Evolutionary conservation across 108 stramenopile genomes (phyloP).

Genomic region (Cylindrotheca fusiformis): DNA sequence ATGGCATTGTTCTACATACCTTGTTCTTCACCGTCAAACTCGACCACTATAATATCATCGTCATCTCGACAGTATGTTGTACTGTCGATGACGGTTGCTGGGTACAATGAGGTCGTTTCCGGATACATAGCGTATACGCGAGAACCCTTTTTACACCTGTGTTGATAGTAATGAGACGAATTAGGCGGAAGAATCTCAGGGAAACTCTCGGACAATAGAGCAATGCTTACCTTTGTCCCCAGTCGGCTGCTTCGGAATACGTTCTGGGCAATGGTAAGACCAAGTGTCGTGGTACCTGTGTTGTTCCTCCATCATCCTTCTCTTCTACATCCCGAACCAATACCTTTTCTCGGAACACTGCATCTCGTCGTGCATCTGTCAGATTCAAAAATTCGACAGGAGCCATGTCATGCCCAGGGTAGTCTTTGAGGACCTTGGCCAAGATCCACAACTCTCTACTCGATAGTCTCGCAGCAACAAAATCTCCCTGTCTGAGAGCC

Average conservation of each 20-base stretch:
- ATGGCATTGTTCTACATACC: conserved; percentile 15
- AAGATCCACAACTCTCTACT: conserved; percentile 74
- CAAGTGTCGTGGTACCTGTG: conserved; percentile 35
- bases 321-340: conserved; percentile 68
- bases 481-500: conserved; percentile 56
- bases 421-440: conserved; percentile 57
- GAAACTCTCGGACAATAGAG: neutral
- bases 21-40: conserved; percentile 76
- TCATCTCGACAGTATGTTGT: conserved; percentile 70
- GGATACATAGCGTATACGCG: conserved; percentile 83
- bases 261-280: conserved; percentile 68
- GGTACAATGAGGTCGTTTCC: conserved; percentile 62
- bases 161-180: neutral
- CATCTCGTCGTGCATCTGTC: conserved; percentile 48
- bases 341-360: conserved; percentile 58
- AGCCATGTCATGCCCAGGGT: conserved; percentile 22
- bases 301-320: conserved; percentile 29
- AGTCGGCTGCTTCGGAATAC: conserved; percentile 62
- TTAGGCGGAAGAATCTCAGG: neutral
- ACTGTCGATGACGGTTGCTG: conserved; percentile 73
- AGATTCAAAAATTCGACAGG: conserved; percentile 55
- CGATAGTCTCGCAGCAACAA: conserved; percentile 53
- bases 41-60: conserved; percentile 76
- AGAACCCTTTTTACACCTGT: conserved; percentile 42
- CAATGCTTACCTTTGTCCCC: conserved; percentile 25